Evolutionary conservation across 306 rosid genomes (phyloP).

Genomic region (Herpetospermum pedunculosum): DNA sequence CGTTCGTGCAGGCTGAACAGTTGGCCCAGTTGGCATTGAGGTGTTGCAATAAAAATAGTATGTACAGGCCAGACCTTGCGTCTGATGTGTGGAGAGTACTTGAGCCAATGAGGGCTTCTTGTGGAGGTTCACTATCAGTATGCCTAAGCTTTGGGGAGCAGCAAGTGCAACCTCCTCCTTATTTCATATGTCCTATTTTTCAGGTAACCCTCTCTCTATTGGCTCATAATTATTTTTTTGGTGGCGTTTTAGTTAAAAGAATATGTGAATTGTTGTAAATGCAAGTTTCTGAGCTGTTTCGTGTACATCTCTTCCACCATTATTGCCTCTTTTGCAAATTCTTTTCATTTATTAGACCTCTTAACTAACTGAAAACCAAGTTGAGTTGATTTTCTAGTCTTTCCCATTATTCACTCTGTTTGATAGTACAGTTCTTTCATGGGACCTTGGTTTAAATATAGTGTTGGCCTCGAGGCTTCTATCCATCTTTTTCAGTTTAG

Average conservation of each 20-base stretch:
- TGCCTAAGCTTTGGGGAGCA: conserved; percentile 36
- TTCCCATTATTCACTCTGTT: neutral
- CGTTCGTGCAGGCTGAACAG: conserved; percentile 54
- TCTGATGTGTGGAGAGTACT: conserved; percentile 69
- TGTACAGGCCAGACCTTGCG: conserved; percentile 49
- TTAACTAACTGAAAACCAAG: neutral
- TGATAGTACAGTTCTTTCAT: neutral
- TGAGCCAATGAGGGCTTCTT: conserved; percentile 64
- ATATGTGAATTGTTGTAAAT: neutral
- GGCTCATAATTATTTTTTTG: neutral
- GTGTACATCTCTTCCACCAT: neutral
- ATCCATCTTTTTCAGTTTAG: neutral
- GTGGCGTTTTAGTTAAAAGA: neutral
- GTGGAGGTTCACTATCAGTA: conserved; percentile 25
- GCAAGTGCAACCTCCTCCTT: conserved; percentile 43
- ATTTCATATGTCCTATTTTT: conserved; percentile 69
- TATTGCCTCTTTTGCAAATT: neutral
- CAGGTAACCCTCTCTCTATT: conserved; percentile 26
- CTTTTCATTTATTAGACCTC: neutral
- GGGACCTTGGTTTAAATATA: neutral
- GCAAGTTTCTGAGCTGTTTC: neutral
- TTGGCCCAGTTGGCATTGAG: conserved; percentile 58
- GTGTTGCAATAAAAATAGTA: conserved; percentile 51
- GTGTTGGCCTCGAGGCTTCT: neutral
- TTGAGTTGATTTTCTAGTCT: neutral